Base-by-base conservation (phyloP, 768 basidiomycete genomes). In the Kwoniella sp. region DNA sequence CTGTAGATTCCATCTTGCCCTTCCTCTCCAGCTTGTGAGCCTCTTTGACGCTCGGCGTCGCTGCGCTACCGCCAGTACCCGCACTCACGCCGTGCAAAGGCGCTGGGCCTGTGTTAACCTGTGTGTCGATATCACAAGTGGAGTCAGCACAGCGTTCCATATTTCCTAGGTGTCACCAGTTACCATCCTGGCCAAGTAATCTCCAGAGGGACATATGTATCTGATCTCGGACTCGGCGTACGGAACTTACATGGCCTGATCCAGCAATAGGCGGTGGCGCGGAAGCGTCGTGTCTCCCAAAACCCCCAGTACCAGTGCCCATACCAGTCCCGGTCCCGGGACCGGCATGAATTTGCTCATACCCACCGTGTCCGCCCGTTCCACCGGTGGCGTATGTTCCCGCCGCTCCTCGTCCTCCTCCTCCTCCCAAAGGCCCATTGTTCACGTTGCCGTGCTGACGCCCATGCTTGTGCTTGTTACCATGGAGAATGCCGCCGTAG, bases 1-100 rank as follows among this genome's bases (percentile, higher is more conserved):
- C 51, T 13, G 61, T 66, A 17, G 34, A 34, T 51, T 66, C 69
- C 28, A 66, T 59, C 41, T 66, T 63, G 34, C 69, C 65, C 38
- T 70, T 70, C 20, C 57, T 50, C 26, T 66, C 58, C 8, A 70
- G 55, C 45, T 66, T 67, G 1, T 28, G 12, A n/a, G 69, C 69
- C 17, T 57, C 56, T 55, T 62, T 61, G 22, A 57, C n/a, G 48
- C 47, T 66, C 8, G 64, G 65, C 11, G 56, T 53, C 2, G 50
- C 34, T 17, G 60, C 51, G 22, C 37, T 58, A 56, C 23, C n/a
- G n/a, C n/a, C n/a, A n/a, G n/a, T n/a, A n/a, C n/a, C n/a, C n/a
- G n/a, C n/a, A n/a, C 41, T 28, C 15, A 54, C 61, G 11, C 61
- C 56, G 34, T 55, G 55, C 4, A 67, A 47, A 34, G 66, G 61